A percentile compares a stretch with the other conserved stretches of the same genome.
Evolutionary conservation across 78 protist genomes (phyloP).

Genomic region (Speleostelium caveatum): DNA sequence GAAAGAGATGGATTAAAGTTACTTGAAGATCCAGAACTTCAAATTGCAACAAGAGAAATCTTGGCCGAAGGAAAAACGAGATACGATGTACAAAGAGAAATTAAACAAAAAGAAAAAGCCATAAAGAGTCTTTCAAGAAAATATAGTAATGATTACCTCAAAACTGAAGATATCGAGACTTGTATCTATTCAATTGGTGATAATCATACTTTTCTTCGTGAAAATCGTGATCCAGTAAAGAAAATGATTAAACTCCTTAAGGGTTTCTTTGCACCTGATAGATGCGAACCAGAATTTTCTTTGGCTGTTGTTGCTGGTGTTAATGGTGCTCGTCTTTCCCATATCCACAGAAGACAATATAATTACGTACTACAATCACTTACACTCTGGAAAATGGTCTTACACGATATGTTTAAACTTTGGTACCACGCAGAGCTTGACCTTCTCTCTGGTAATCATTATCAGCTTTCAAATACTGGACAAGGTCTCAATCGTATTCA

Average conservation of each 20-base stretch:
- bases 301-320: constrained; percentile 52
- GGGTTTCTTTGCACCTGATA: constrained; percentile 66
- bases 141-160: constrained; percentile 35
- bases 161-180: constrained; percentile 65
- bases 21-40: constrained; percentile 74
- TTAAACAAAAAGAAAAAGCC: constrained; percentile 87
- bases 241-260: constrained; percentile 58
- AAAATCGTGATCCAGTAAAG: constrained; percentile 77
- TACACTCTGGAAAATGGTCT: constrained; percentile 94
- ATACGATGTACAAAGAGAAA: constrained; percentile 44
- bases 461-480: constrained; percentile 70
- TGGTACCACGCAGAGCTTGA: constrained; percentile 94
- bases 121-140: constrained; percentile 72
- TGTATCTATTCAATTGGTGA: constrained; percentile 89
- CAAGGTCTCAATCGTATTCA: constrained; percentile 95
- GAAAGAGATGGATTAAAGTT: constrained; percentile 34
- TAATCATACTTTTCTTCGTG: constrained; percentile 83
- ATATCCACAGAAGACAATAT: constrained; percentile 88
- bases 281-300: constrained; percentile 28
- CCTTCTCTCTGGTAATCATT: constrained; percentile 67
- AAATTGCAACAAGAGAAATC: constrained; percentile 86
- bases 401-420: constrained; percentile 93
- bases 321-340: constrained; percentile 92
- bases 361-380: constrained; percentile 92
- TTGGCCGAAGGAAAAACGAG: constrained; percentile 55